Percentiles rank a stretch among this genome's conserved stretches.
Evolutionary conservation across 805 yeast species (phyloP).

Genomic region (Teunomyces tritomae): DNA sequence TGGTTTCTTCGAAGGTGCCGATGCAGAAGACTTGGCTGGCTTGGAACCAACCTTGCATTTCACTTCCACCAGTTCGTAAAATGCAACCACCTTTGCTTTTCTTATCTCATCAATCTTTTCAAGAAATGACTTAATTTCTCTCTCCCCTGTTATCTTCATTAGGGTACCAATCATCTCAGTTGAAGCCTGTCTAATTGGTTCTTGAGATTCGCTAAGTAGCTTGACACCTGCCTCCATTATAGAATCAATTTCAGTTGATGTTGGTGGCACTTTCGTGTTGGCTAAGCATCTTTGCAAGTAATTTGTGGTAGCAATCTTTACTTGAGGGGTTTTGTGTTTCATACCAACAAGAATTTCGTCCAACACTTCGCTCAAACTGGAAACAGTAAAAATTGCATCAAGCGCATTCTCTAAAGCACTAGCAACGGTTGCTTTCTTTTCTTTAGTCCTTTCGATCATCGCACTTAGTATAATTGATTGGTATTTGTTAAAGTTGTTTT

Average conservation of each 20-base stretch:
- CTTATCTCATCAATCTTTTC: slow-evolving; percentile 78
- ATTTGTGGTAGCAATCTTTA: slow-evolving; percentile 66
- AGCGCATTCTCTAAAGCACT: slow-evolving; percentile 68
- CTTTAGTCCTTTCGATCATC: slow-evolving; percentile 79
- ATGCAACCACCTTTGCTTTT: slow-evolving; percentile 61
- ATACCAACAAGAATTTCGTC: slow-evolving; percentile 59
- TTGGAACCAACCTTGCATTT: slow-evolving; percentile 31
- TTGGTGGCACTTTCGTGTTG: slow-evolving; percentile 48
- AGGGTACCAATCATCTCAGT: slow-evolving; percentile 77
- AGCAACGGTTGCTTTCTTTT: slow-evolving; percentile 75
- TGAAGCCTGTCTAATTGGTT: slow-evolving; percentile 75
- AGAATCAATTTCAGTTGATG: slow-evolving; percentile 49
- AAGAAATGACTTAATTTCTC: slow-evolving; percentile 56
- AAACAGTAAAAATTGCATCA: slow-evolving; percentile 55
- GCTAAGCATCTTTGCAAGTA: slow-evolving; percentile 64
- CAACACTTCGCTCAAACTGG: slow-evolving; percentile 53
- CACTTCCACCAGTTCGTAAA: slow-evolving; percentile 54
- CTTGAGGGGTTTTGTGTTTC: slow-evolving; percentile 80
- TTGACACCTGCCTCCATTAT: slow-evolving; percentile 58
- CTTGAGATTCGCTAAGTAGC: slow-evolving; percentile 78
- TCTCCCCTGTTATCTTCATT: slow-evolving; percentile 78
- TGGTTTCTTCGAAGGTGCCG: slow-evolving; percentile 14
- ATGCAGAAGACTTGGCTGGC: slow-evolving; percentile 6
- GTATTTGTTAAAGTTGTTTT: slow-evolving; percentile 54
- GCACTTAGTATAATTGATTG: slow-evolving; percentile 53